phyloP scores from a whole-genome alignment of 1,284 basidiomycete genomes.

The Trichosporon sp. region DNA sequence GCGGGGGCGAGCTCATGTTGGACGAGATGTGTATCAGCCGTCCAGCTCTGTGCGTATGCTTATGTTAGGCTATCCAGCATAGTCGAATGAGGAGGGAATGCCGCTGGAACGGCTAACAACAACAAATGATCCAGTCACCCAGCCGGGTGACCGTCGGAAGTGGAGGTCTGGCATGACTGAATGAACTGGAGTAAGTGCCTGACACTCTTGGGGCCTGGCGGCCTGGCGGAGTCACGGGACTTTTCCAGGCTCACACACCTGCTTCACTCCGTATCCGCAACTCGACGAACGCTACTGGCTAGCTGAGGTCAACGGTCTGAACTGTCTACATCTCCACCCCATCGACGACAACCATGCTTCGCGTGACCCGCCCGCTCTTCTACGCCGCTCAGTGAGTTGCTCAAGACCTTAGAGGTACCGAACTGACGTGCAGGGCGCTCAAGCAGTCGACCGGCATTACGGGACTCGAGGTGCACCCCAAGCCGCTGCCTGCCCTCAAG shows the following conservation, averaged over 20 bases:
- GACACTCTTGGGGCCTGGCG: too few relatives aligned
- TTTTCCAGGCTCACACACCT: conserved; percentile 18
- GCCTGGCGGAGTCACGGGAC: not conserved
- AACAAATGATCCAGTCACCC: not conserved
- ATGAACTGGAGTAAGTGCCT: not conserved
- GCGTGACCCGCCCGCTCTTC: conserved; percentile 64
- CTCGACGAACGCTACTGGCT: not conserved
- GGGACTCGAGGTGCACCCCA: conserved; percentile 51
- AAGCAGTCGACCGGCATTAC: conserved; percentile 75
- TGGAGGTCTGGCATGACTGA: not conserved
- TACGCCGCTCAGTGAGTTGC: conserved; percentile 37
- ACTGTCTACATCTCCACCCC: not conserved
- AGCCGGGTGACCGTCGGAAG: not conserved
- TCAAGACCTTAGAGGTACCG: not conserved
- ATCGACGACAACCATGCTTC: conserved; percentile 57
- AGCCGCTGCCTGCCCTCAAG: conserved; percentile 72
- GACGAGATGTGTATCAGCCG: not conserved
- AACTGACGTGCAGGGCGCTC: conserved; percentile 41
- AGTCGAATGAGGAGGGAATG: not conserved
- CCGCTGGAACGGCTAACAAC: not conserved
- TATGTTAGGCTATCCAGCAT: not conserved
- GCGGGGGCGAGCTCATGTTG: conserved; percentile 6
- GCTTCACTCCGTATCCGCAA: not conserved
- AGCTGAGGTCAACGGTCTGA: not conserved
- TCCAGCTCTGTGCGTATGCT: not conserved